Evolutionary conservation across 495 filamentous ascomycete genomes (phyloP).

Genomic region (Pyrenula massariospora): DNA sequence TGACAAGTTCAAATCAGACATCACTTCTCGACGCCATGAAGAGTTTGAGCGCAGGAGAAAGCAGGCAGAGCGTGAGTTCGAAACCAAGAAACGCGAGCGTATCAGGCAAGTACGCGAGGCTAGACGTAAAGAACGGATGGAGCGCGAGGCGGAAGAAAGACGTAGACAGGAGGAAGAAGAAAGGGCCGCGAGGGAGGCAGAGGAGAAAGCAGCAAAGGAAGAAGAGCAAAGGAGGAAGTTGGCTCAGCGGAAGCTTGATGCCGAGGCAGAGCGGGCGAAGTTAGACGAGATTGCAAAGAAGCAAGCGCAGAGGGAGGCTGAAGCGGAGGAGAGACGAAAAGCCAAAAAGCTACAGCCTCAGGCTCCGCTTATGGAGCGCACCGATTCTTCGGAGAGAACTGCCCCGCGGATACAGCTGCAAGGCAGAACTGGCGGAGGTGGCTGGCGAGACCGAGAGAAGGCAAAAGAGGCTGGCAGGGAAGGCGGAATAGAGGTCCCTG

Average conservation of each 20-base stretch:
- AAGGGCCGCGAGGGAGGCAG: slow-evolving; percentile 61
- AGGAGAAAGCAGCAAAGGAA: slow-evolving; percentile 64
- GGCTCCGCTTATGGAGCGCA: slow-evolving; percentile 14
- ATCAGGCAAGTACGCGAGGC: slow-evolving; percentile 72
- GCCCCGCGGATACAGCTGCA: slow-evolving; percentile 59
- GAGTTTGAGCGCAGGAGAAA: slow-evolving; percentile 90
- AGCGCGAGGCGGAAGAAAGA: slow-evolving; percentile 72
- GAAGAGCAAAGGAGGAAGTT: slow-evolving; percentile 53
- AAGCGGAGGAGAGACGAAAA: slow-evolving; percentile 48
- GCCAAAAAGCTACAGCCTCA: slow-evolving; percentile 27
- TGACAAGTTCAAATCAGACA: slow-evolving; percentile 64
- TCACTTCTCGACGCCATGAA: slow-evolving; percentile 77
- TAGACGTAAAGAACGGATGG: slow-evolving; percentile 58
- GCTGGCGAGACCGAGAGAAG: slow-evolving; percentile 80
- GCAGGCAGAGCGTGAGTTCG: slow-evolving; percentile 77
- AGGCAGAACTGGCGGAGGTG: slow-evolving; percentile 40
- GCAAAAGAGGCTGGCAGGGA: slow-evolving; percentile 39
- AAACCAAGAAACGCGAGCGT: slow-evolving; percentile 77
- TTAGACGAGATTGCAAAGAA: slow-evolving; percentile 51
- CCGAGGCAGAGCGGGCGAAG: slow-evolving; percentile 72
- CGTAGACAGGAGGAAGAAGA: slow-evolving; percentile 74
- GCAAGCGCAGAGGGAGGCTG: slow-evolving; percentile 59
- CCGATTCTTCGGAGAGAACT: slow-evolving; percentile 43
- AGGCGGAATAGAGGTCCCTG: slow-evolving; percentile 15
- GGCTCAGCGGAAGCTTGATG: slow-evolving; percentile 64